phyloP scores from a whole-genome alignment of 2,329 filamentous ascomycete species.

The Pezicula carpinea region DNA sequence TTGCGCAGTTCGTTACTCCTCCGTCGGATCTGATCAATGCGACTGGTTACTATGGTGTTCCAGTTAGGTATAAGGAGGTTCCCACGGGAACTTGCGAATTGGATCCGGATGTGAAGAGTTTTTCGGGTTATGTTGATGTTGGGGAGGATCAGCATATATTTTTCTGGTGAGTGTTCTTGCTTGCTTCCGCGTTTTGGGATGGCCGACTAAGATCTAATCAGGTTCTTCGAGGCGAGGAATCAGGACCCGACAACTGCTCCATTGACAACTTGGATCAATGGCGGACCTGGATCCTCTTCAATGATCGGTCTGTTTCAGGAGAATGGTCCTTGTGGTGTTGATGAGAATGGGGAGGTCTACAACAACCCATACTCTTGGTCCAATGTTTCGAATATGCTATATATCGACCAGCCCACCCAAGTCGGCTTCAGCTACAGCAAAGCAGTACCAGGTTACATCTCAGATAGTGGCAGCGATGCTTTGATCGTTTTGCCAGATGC shows the following conservation, averaged over 20 bases:
- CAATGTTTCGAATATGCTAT: slow-evolving; percentile 47
- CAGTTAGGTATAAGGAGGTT: slow-evolving; percentile 44
- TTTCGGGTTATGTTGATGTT: slow-evolving; percentile 39
- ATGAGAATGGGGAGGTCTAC: slow-evolving; percentile 33
- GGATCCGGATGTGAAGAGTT: slow-evolving; percentile 37
- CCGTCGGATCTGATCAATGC: slow-evolving; percentile 33
- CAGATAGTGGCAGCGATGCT: slow-evolving; percentile 3
- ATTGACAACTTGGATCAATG: slow-evolving; percentile 61
- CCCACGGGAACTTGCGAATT: slow-evolving; percentile 41
- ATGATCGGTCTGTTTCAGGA: slow-evolving; percentile 60
- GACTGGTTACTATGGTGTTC: slow-evolving; percentile 33
- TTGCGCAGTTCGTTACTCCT: slow-evolving; percentile 32
- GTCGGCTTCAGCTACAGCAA: slow-evolving; percentile 55
- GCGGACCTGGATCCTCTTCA: slow-evolving; percentile 59
- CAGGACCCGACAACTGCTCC: slow-evolving; percentile 41
- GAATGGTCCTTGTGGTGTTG: slow-evolving; percentile 42
- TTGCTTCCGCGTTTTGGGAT: background rate
- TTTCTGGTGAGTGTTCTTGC: slow-evolving; percentile 18
- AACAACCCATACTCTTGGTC: slow-evolving; percentile 57
- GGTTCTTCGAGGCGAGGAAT: slow-evolving; percentile 42
- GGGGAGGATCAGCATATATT: slow-evolving; percentile 36
- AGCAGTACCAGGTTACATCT: slow-evolving; percentile 4
- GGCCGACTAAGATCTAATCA: slow-evolving; percentile 18
- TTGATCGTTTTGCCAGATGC: slow-evolving; percentile 41
- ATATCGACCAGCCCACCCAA: slow-evolving; percentile 56